Base-by-base conservation (phyloP, 75 land plant species). In the Chamaecyparis obtusa region DNA sequence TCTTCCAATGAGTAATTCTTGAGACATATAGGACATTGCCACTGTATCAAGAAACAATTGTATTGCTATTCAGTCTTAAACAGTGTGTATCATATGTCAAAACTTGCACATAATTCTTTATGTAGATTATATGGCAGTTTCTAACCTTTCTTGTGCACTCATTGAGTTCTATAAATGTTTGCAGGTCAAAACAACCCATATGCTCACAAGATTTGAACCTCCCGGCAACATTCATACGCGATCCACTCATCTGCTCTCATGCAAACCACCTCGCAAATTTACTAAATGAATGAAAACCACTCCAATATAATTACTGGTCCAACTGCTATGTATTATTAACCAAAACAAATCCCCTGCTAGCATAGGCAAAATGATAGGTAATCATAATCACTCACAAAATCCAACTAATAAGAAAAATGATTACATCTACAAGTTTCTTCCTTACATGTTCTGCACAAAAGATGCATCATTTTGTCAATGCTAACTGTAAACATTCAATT, bases 111-210 rank as follows among this genome's bases (percentile, higher is more conserved):
- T 9, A 71, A 32, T 32, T 32, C 3, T 32, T 71, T 71, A 60
- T 21, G 2, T 71, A 32, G 75, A 71, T 9, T 30, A 51, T 56
- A 37, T 3, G 14, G 48, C 60, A n/a, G 17, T 13, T 19, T 33
- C 88, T 89, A 85, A 93, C 99, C 99, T 98, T 98, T 85, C 98
- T 93, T 55, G 99, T 94, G 37, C 99, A 92, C 83, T 98, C 95
- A 90, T 95, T 96, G 51, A 98, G 89, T 88, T 98, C 98, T 75
- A 98, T 95, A 94, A 95, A 97, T 51, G 96, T 93, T 35, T 95
- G 91, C 46, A 98, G 96, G 87, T 98, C 99, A 94, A 98, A 98
- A 88, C 99, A 97, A 39, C 96, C 98, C 99, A 98, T 96, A 83
- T 98, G 99, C 72, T 87, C 89, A 89, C 99, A 98, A 56, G 96